Conservation (phyloP, 441 rosid species). For the Populus trichocarpa region DNA sequence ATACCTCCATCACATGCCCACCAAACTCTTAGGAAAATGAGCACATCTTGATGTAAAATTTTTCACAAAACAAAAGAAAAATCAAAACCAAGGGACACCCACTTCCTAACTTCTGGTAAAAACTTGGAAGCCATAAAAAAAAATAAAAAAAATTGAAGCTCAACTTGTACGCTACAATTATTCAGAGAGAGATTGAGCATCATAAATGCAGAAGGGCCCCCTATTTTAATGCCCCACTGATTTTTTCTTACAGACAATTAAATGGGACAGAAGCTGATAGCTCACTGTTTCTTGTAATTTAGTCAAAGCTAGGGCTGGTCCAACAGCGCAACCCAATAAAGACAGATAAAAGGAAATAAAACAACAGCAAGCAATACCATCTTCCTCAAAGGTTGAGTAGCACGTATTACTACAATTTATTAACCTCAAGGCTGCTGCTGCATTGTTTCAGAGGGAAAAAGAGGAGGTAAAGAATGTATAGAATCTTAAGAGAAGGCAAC, state of each 20-base stretch:
- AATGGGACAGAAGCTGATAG: slow-evolving; percentile 12
- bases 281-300: slow-evolving; percentile 23
- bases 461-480: slow-evolving; percentile 10
- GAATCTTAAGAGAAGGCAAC: slow-evolving; percentile 29
- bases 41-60: slow-evolving; percentile 6
- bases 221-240: slow-evolving; percentile 28
- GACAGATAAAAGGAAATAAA: slow-evolving; percentile 18
- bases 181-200: background rate
- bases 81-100: background rate
- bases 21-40: slow-evolving; percentile 25
- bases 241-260: slow-evolving; percentile 4
- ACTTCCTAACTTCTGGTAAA: slow-evolving; percentile 3
- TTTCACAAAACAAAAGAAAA: background rate
- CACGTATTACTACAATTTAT: background rate
- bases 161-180: slow-evolving; percentile 13
- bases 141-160: slow-evolving; percentile 11
- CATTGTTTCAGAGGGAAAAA: background rate
- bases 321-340: background rate
- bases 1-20: slow-evolving; percentile 36
- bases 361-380: background rate
- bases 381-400: background rate
- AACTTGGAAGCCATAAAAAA: slow-evolving; percentile 1
- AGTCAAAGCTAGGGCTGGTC: slow-evolving; percentile 23
- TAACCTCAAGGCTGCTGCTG: background rate
- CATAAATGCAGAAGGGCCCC: slow-evolving; percentile 38